Evolutionary conservation across 768 basidiomycete genomes (phyloP), one percentile per base, ranked within the genome.

Genomic region (Amanita rimosa): DNA sequence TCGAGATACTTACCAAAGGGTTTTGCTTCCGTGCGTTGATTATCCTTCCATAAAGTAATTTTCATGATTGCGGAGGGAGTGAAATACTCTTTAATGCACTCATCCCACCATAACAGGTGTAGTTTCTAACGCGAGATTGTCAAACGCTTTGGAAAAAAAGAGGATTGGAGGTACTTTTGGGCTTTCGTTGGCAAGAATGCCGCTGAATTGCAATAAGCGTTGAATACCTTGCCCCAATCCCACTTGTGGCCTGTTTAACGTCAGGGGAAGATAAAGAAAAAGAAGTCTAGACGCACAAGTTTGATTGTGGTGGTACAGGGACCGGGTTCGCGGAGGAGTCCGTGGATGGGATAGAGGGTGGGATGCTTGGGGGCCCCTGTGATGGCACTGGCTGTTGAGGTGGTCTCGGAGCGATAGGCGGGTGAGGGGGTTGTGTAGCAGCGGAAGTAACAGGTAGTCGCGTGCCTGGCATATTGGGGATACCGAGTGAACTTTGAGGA

Each of bases 31-130:
- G 71, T 75, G 55, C 71, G 74, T 58, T 80, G 77, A 56, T 85
- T 88, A 61, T 89, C 87, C 60, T 86, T 86, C 88, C 88, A 90
- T n/a, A 91, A 65, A 2, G 85, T 89, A 55, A 91, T 72, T 60
- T 80, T 85, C 78, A 90, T 78, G 40, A 76, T 63, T 17, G 85
- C 83, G 51, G 77, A 76, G 2, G 78, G 73, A 7, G 78, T 76
- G 58, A 90, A 91, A 54, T 81, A 89, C 24, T 82, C 78, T 43
- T 71, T 70, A 51, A 88, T 74, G 33, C 87, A 57, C 3, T 67
- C 66, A 9, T 69, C 67, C 89, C 88, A 91, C 68, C 75, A 84
- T 11, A 74, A 68, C 40, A 85, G 65, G 55, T 77, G 72, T 43
- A 78, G 60, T 73, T 85, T 84, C 73, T 84, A 41, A 13, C 47